Conservation (phyloP, 371 early-diverging fungal genomes). For the Mucor indicus region DNA sequence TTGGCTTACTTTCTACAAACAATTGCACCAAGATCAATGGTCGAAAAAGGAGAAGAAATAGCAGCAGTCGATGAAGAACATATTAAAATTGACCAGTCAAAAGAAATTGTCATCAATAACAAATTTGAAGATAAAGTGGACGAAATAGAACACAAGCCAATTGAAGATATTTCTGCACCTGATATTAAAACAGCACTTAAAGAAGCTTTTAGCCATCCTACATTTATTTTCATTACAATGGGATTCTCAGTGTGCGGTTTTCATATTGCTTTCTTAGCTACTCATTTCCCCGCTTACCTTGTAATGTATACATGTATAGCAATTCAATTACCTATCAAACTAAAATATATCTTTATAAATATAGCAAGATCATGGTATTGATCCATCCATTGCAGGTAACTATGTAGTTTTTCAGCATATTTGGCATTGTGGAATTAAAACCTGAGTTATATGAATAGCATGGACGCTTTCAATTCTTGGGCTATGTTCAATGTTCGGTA, state of each 20-base stretch:
- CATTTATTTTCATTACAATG: slow-evolving; percentile 23
- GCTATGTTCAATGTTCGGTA: slow-evolving; percentile 28
- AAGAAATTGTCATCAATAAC: not conserved
- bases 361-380: slow-evolving; percentile 30
- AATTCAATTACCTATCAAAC: too few species aligned
- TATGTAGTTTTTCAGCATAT: too few species aligned
- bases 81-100: not conserved
- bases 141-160: not conserved
- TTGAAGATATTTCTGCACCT: slow-evolving; percentile 13
- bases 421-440: not conserved
- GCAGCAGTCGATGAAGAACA: not conserved
- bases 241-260: slow-evolving; percentile 36
- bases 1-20: slow-evolving; percentile 21
- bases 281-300: slow-evolving; percentile 36
- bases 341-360: not conserved
- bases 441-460: slow-evolving; percentile 8
- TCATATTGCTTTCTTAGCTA: slow-evolving; percentile 29
- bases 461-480: slow-evolving; percentile 38
- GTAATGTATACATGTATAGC: slow-evolving; percentile 4
- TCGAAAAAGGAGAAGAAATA: too few species aligned
- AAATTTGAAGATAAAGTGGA: not conserved
- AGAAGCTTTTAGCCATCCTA: slow-evolving; percentile 23
- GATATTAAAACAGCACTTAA: slow-evolving; percentile 17
- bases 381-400: slow-evolving; percentile 26
- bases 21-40: slow-evolving; percentile 9